Evolutionary conservation across 768 basidiomycete species (phyloP), one percentile per base, ranked within the genome.

Genomic region (Termitomyces sp.): DNA sequence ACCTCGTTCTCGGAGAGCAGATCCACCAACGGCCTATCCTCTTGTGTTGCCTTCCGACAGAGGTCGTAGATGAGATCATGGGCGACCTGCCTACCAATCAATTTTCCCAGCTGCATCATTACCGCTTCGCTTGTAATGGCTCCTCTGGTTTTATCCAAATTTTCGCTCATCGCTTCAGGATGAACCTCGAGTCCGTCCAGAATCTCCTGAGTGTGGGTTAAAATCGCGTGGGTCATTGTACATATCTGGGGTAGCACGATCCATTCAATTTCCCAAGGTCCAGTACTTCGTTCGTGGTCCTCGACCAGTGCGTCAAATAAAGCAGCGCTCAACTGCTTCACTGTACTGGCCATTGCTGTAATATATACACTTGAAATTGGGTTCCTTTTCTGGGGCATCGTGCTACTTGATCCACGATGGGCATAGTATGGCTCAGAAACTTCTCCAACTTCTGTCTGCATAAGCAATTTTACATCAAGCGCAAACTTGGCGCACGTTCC

Each of bases 261-360:
- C 80, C 79, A 81, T 60, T 81, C 80, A n/a, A 81, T 77, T 65
- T 81, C 76, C 79, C 79, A 81, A 28, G 79, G 78, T 24, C 81
- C 81, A 2, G 79, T 80, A 46, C 79, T 76, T 20, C 80, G 73
- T 58, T 80, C 80, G 46, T 81, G 80, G 64, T 80, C 80, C 60
- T 76, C 79, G 3, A 80, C 78, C 78, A 81, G 76, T 13, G 77
- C 79, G 51, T 81, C 80, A 56, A 77, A 78, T 22, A 81, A 65
- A 13, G 77, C 70, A 1, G 72, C 57, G 42, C 74, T 71, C 22
- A 80, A 70, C 53, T 80, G 75, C 13, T 75, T 75, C 58, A 81
- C 74, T 18, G 74, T 77, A 22, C 76, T 71, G 22, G 75, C 67
- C 73, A 81, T 77, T 5, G 78, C 75, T 1, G 76, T 77, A 55